A percentile compares a stretch with the other conserved stretches of the same genome.
Evolutionary conservation across 345 rosid species (phyloP).

Genomic region (Eucalyptus marginata): DNA sequence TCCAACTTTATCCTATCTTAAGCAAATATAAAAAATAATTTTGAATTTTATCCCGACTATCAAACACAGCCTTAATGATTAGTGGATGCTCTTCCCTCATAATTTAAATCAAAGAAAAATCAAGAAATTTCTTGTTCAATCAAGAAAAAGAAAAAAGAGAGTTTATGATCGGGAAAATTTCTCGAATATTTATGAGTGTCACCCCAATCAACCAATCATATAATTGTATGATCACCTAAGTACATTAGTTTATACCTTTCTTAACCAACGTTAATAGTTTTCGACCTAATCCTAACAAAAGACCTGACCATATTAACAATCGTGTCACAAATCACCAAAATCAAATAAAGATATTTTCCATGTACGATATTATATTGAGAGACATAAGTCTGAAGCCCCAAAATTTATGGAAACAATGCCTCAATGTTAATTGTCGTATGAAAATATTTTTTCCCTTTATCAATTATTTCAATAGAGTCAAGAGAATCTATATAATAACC

Average conservation of each 20-base stretch:
- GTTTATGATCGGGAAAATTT: neutral
- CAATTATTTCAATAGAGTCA: neutral
- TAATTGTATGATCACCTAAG: neutral
- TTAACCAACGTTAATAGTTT: neutral
- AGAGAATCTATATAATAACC: neutral
- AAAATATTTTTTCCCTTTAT: neutral
- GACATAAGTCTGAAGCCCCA: neutral
- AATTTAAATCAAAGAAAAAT: neutral
- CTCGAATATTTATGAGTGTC: neutral
- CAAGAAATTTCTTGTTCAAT: neutral
- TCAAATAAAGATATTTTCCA: neutral
- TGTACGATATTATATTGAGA: neutral
- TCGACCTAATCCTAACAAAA: neutral
- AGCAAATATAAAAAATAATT: too few species aligned
- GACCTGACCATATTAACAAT: neutral
- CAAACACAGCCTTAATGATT: neutral
- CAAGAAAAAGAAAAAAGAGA: neutral
- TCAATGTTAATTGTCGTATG: neutral
- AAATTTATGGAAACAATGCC: neutral
- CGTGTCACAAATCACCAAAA: neutral
- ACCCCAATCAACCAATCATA: neutral
- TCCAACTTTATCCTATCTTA: too few species aligned
- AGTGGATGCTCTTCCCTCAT: neutral
- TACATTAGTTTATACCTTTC: neutral
- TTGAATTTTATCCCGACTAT: rapidly evolving